Conservation (phyloP, 2,329 filamentous ascomycete genomes). For the Colletotrichum sp. region DNA sequence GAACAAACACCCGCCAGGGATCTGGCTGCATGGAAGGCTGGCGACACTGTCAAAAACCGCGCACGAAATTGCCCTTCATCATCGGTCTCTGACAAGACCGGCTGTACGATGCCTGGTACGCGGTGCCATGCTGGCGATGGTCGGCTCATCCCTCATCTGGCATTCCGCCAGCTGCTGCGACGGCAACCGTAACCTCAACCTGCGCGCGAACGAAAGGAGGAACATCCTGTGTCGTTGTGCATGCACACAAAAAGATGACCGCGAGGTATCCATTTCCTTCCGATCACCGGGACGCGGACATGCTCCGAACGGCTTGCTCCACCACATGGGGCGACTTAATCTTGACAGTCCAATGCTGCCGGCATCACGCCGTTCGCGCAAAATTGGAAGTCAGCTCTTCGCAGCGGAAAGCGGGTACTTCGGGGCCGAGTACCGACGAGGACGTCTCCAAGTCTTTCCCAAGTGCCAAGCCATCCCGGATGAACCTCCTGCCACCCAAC, state of each 20-base stretch:
- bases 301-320: constrained; percentile 3
- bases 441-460: neutral
- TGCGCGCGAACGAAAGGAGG: neutral
- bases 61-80: constrained; percentile 1
- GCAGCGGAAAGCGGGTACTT: constrained; percentile 7
- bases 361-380: constrained; percentile 6
- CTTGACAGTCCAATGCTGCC: neutral
- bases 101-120: neutral
- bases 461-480: neutral
- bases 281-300: neutral
- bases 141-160: constrained; percentile 1
- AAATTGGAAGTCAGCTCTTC: neutral
- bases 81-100: neutral
- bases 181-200: neutral
- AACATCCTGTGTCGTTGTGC: neutral
- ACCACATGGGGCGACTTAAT: constrained; percentile 10
- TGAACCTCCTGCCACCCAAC: neutral
- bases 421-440: constrained; percentile 13
- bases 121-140: neutral
- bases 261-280: neutral
- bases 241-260: neutral
- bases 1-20: constrained; percentile 12
- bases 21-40: neutral
- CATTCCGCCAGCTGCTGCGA: neutral
- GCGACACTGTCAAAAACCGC: constrained; percentile 7